These are phyloP conservation scores for Didymella arachidicola DNA, from an alignment of 2,329 filamentous ascomycete genomes.

Conservation along the genomic window DNA sequence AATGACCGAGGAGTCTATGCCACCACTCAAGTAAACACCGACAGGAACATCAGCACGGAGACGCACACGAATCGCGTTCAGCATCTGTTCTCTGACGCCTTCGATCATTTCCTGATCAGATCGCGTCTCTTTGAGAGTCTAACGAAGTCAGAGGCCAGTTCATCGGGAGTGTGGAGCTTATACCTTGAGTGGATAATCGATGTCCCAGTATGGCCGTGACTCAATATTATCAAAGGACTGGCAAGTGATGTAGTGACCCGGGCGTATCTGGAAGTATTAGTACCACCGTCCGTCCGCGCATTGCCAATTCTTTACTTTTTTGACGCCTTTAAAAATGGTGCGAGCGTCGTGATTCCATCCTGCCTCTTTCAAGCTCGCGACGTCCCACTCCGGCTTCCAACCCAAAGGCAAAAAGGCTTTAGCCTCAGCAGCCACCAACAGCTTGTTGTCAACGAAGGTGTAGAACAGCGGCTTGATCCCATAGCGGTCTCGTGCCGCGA, in stretches of 20 bases:
- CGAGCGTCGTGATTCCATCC: conserved; percentile 56
- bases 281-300: conserved; percentile 10
- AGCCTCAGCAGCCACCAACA: conserved; percentile 62
- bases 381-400: conserved; percentile 62
- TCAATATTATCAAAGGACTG: conserved; percentile 49
- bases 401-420: conserved; percentile 62
- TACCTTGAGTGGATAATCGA: conserved; percentile 59
- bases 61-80: conserved; percentile 61
- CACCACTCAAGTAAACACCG: conserved; percentile 64
- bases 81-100: conserved; percentile 58
- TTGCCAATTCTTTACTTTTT: conserved; percentile 35
- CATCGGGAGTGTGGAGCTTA: not conserved
- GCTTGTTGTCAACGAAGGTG: conserved; percentile 50
- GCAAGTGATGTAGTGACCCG: conserved; percentile 41
- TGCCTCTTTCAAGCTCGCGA: conserved; percentile 53
- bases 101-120: conserved; percentile 60
- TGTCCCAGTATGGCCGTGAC: conserved; percentile 60
- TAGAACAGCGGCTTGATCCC: conserved; percentile 66
- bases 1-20: conserved; percentile 64
- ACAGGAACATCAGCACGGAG: conserved; percentile 65
- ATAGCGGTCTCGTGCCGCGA: conserved; percentile 63
- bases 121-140: conserved; percentile 53
- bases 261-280: conserved; percentile 41
- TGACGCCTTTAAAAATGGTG: conserved; percentile 61
- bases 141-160: not conserved